Evolutionary conservation across 495 filamentous ascomycete species (phyloP).

Genomic region (Hypoxylon intermedium): DNA sequence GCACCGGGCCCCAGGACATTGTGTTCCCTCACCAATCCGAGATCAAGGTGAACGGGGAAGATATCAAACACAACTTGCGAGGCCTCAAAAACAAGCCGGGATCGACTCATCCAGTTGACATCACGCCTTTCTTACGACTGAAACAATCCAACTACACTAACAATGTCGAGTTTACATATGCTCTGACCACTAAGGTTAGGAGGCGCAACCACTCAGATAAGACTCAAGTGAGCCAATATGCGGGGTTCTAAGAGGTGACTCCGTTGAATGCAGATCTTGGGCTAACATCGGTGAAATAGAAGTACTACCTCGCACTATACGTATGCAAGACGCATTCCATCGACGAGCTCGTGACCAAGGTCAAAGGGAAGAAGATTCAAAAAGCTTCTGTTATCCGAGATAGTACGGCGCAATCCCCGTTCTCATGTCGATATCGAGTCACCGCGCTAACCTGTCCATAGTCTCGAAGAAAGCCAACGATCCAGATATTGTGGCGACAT

Average conservation of each 20-base stretch:
- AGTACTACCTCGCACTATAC: constrained; percentile 75
- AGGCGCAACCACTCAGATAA: constrained; percentile 13
- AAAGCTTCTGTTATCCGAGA: constrained; percentile 83
- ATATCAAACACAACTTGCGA: constrained; percentile 86
- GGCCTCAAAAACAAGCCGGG: constrained; percentile 95
- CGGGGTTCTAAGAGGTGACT: constrained; percentile 14
- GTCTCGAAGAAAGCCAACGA: constrained; percentile 84
- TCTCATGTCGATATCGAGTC: neutral
- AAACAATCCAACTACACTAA: constrained; percentile 72
- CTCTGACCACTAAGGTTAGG: constrained; percentile 80
- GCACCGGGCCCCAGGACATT: constrained; percentile 72
- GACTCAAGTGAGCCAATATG: constrained; percentile 35
- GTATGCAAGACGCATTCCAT: constrained; percentile 76
- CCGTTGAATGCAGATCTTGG: constrained; percentile 1
- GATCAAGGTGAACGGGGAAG: constrained; percentile 85
- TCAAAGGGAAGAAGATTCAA: constrained; percentile 73
- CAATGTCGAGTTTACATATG: constrained; percentile 84
- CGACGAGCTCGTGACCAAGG: constrained; percentile 70
- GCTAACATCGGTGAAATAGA: constrained; percentile 58
- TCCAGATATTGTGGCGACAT: constrained; percentile 85
- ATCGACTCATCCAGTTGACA: constrained; percentile 89
- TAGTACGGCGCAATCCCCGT: constrained; percentile 59
- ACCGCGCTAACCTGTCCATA: constrained; percentile 46
- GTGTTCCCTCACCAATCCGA: constrained; percentile 91
- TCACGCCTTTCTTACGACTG: constrained; percentile 77